Conservation (phyloP, 2,329 filamentous ascomycete species). For the Delphinella strobiligena region DNA sequence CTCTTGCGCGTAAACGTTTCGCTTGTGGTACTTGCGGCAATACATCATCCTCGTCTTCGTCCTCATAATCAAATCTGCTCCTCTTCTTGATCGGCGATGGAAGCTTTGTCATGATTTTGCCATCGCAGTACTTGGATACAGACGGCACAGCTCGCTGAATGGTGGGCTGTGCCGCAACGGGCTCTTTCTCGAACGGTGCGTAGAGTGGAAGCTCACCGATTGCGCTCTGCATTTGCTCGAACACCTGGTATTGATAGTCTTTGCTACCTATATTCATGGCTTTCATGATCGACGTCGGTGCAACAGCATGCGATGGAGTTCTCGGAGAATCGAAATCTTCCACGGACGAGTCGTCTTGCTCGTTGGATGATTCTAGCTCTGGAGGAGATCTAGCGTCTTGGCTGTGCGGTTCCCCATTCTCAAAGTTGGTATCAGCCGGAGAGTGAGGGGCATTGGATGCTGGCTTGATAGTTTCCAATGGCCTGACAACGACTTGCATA, state of each 20-base stretch:
- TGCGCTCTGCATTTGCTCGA: slow-evolving; percentile 36
- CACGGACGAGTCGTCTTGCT: slow-evolving; percentile 5
- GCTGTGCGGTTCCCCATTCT: slow-evolving; percentile 6
- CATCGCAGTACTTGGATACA: slow-evolving; percentile 76
- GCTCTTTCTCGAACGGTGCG: slow-evolving; percentile 46
- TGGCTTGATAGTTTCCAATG: slow-evolving; percentile 20
- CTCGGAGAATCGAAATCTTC: slow-evolving; percentile 7
- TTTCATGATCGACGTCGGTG: slow-evolving; percentile 8
- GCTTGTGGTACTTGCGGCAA: slow-evolving; percentile 4
- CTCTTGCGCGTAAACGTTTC: slow-evolving; percentile 13
- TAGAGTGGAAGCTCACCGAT: slow-evolving; percentile 74
- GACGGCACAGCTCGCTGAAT: slow-evolving; percentile 50
- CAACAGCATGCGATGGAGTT: slow-evolving; percentile 9
- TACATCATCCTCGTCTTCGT: slow-evolving; percentile 7
- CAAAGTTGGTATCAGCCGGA: slow-evolving; percentile 9
- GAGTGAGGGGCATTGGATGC: slow-evolving; percentile 14
- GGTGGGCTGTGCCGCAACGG: slow-evolving; percentile 29
- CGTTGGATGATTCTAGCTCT: slow-evolving; percentile 4
- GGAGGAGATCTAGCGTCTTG: slow-evolving; percentile 6
- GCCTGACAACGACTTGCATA: slow-evolving; percentile 55
- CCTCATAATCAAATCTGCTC: slow-evolving; percentile 68
- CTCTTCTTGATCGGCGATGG: slow-evolving; percentile 59
- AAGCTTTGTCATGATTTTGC: slow-evolving; percentile 59
- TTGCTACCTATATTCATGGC: slow-evolving; percentile 9
- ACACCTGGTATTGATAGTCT: slow-evolving; percentile 7